Evolutionary conservation across 139 green algal genomes (phyloP), one percentile per base, ranked within the genome.

Genomic region (Coelastrella sp.): DNA sequence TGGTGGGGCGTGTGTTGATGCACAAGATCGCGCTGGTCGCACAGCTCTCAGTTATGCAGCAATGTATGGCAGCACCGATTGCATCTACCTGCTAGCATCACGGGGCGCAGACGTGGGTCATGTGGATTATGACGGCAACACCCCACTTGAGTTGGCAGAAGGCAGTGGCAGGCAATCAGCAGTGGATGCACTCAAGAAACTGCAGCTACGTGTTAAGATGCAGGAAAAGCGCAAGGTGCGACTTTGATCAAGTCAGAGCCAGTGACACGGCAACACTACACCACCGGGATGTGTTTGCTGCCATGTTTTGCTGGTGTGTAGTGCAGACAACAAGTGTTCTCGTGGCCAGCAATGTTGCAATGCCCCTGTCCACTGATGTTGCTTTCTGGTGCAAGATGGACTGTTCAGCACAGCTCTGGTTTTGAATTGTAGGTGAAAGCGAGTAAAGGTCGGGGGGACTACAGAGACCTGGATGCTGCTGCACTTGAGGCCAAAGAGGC

Each of bases 1-100:
- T 11, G 67, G 51, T 25, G 84, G 84, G 4, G 60, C 40, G 4
- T 21, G 8, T 15, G 66, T 74, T 2, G 82, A 86, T 57, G 57
- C 82, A 21, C 37, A 69, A 21, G 86, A 88, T 43, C 38, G 67
- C 57, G 51, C 48, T n/a, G 87, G 85, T 38, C 80, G 80, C 51
- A 92, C 87, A 19, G 89, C 89, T 37, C 75, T 93, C 71, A 83
- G 48, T 51, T 84, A 88, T 51, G 89, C 89, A 21, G 87, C 85
- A 17, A 83, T 86, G 68, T 90, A 90, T 45, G 89, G 87, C 81
- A 83, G 60, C 37, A 74, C 86, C 1, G 89, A 92, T 76, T 89
- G 89, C 78, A 84, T 92, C 25, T 64, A 88, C 41, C 62, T 92
- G 69, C 80, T 92, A 81, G 74, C 68, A 15, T 43, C 72, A 0